Evolutionary conservation across 1,284 basidiomycete genomes (phyloP), one percentile per base, ranked within the genome.

Genomic region (Apiotrichum porosum): DNA sequence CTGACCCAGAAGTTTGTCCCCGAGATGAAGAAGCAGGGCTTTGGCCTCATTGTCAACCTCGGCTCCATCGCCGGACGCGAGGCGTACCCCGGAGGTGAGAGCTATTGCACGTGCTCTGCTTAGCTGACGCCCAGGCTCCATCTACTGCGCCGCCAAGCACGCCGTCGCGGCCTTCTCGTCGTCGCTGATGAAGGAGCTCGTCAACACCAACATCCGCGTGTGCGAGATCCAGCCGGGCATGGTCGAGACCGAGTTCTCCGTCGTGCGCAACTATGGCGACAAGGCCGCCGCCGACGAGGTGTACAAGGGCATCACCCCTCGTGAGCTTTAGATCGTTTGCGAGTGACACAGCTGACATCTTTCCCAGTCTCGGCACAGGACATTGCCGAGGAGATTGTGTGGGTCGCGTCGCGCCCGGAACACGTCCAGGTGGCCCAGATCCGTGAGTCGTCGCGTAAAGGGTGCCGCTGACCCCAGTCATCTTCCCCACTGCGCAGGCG

Each of bases 321-420:
- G 86, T 88, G 64, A 68, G 83, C 76, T 4, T 8, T 10, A 3
- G 21, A 13, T 17, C 24, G 15, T 4, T 13, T 4, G 5, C 42
- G 21, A 10, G 18, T 3, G 19, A 4, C 6, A n/a, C 15, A 6
- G 13, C 46, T 47, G n/a, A 47, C 34, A 57, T 44, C 35, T 15
- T 23, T 22, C n/a, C 49, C 62, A 85, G 85, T 90, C 63, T 79
- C 80, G 3, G 83, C 83, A 6, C 77, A 83, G 51, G 88, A 91
- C 65, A 84, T 92, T 45, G 92, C 92, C 1, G 91, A 97, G 69
- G 92, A 97, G 70, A 91, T 97, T 63, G 88, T 93, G 15, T 97
- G 91, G 91, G 83, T 83, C 14, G 90, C 92, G 18, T 79, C 84
- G 12, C 83, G 92, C 26, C 88, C 88, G 17, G 78, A 85, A 26